These are phyloP conservation scores for Hemerocallis citrina DNA, from an alignment of 106 monocot species.

Conservation along the genomic window DNA sequence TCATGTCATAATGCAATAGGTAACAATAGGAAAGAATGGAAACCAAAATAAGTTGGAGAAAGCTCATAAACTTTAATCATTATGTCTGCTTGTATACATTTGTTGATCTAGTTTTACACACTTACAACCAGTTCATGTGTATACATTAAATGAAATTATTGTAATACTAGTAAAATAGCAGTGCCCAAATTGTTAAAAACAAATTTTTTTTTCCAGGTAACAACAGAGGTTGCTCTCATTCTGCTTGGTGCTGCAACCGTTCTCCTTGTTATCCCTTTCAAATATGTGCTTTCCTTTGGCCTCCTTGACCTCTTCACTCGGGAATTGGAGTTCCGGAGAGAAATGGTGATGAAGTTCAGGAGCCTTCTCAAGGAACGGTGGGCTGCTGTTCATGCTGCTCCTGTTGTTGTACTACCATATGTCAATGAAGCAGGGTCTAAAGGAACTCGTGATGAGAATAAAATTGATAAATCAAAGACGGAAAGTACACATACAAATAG, in stretches of 20 bases:
- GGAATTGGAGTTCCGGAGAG: constrained; percentile 74
- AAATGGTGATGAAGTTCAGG: constrained; percentile 58
- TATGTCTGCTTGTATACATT: too few relatives aligned
- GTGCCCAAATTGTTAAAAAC: neutral
- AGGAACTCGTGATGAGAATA: neutral
- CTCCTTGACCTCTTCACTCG: constrained; percentile 83
- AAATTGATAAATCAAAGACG: neutral
- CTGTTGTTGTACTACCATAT: constrained; percentile 76
- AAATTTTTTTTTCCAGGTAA: constrained; percentile 38
- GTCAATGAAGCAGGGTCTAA: constrained; percentile 12
- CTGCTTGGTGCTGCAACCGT: constrained; percentile 38
- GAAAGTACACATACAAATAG: too few relatives aligned
- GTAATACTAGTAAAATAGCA: neutral
- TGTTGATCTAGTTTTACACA: too few relatives aligned
- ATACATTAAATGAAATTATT: too few relatives aligned
- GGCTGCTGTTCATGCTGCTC: constrained; percentile 74
- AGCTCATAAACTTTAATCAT: too few relatives aligned
- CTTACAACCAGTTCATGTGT: too few relatives aligned
- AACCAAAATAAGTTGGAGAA: too few relatives aligned
- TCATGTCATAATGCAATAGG: too few relatives aligned
- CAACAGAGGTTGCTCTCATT: constrained; percentile 60
- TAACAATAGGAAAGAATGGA: too few relatives aligned
- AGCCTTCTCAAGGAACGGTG: constrained; percentile 62
- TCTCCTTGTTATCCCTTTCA: constrained; percentile 77
- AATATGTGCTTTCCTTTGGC: constrained; percentile 47